Conservation (phyloP, 441 rosid species). For the Corymbia calophylla region DNA sequence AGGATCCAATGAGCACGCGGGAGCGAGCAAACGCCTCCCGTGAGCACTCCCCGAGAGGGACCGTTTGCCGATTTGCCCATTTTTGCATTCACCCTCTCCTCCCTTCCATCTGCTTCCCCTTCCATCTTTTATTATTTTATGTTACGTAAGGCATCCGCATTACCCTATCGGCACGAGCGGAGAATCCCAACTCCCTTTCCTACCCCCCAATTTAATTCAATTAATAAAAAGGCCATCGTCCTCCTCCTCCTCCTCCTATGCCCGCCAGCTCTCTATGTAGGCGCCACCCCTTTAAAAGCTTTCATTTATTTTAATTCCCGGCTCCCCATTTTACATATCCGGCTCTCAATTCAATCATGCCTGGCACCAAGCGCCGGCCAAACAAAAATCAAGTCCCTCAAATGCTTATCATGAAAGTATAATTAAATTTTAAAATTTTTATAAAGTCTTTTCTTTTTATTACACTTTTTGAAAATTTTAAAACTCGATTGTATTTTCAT, state of each 20-base stretch:
- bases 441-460: too few species aligned
- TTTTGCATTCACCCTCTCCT: background rate
- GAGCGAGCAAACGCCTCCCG: background rate
- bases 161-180: background rate
- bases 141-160: background rate
- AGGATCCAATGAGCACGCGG: background rate
- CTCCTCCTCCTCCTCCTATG: background rate
- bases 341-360: background rate
- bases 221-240: too few species aligned
- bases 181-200: background rate
- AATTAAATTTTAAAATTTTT: too few species aligned
- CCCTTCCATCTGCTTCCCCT: too few species aligned
- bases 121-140: fast-evolving
- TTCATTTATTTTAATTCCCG: background rate
- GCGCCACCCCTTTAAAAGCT: background rate
- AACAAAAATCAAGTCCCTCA: too few species aligned
- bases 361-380: background rate
- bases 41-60: background rate
- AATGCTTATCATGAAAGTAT: too few species aligned
- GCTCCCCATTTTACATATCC: background rate
- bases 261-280: background rate
- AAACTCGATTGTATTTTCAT: too few species aligned
- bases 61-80: background rate
- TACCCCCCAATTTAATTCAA: too few species aligned
- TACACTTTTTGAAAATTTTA: too few species aligned